Evolutionary conservation across 2,329 filamentous ascomycete species (phyloP).

Genomic region (Fusarium sp.): DNA sequence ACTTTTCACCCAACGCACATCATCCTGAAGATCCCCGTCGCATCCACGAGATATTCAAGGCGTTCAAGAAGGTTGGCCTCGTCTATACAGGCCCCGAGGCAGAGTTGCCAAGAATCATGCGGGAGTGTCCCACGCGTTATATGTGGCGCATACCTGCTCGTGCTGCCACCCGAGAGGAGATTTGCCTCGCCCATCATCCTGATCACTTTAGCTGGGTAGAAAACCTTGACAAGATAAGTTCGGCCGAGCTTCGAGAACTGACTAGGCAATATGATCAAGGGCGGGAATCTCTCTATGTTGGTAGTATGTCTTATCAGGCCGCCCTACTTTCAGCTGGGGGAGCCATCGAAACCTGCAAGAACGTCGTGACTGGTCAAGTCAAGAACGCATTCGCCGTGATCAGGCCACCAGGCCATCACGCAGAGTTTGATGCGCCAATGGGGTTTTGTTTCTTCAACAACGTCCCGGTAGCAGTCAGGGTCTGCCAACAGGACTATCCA

Average conservation of each 20-base stretch:
- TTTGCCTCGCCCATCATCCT: conserved; percentile 79
- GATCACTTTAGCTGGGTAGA: conserved; percentile 83
- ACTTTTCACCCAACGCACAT: conserved; percentile 75
- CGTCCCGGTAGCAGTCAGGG: conserved; percentile 88
- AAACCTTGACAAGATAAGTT: conserved; percentile 59
- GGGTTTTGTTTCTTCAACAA: conserved; percentile 99
- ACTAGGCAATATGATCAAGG: conserved; percentile 69
- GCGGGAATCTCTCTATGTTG: conserved; percentile 83
- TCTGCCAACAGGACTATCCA: conserved; percentile 83
- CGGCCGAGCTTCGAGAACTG: conserved; percentile 72
- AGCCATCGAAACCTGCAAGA: conserved; percentile 93
- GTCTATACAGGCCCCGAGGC: conserved; percentile 69
- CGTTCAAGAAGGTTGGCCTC: conserved; percentile 82
- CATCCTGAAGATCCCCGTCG: conserved; percentile 94
- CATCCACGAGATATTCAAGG: conserved; percentile 92
- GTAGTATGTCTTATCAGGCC: conserved; percentile 80
- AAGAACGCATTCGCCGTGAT: conserved; percentile 98
- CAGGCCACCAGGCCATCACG: conserved; percentile 93
- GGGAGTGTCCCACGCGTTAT: conserved; percentile 64
- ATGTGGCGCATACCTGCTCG: conserved; percentile 83
- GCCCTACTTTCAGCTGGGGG: conserved; percentile 87
- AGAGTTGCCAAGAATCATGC: conserved; percentile 61
- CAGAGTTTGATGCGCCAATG: conserved; percentile 84
- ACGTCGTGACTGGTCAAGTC: conserved; percentile 82
- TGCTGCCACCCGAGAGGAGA: conserved; percentile 79